phyloP scores from a whole-genome alignment of 2,329 filamentous ascomycete genomes.

The Aspergillus fructus region DNA sequence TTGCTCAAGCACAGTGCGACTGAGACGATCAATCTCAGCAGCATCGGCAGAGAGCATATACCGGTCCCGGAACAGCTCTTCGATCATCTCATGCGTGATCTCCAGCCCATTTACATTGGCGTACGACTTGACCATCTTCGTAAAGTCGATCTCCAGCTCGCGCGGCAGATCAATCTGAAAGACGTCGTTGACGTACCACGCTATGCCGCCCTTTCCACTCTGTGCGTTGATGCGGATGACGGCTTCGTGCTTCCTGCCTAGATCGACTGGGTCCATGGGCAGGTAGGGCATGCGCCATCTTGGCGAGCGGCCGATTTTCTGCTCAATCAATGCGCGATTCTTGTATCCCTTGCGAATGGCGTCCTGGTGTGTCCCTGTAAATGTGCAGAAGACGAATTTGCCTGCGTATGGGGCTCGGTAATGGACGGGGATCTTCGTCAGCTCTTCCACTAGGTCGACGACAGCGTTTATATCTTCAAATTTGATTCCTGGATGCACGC shows the following conservation, averaged over 20 bases:
- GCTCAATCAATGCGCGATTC: constrained; percentile 62
- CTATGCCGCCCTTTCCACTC: constrained; percentile 88
- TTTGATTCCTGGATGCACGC: constrained; percentile 79
- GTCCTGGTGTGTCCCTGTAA: constrained; percentile 90
- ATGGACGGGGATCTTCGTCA: constrained; percentile 93
- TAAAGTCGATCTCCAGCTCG: constrained; percentile 88
- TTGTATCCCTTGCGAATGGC: constrained; percentile 88
- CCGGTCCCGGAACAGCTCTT: no score
- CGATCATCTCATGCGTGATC: no score
- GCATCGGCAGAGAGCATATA: no score
- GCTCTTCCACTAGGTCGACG: constrained; percentile 85
- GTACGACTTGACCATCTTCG: constrained; percentile 62
- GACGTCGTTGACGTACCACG: constrained; percentile 88
- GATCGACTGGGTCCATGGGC: constrained; percentile 87
- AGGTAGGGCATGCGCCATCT: constrained; percentile 87
- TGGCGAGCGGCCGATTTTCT: constrained; percentile 45
- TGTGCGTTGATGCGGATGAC: constrained; percentile 98
- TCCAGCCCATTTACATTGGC: no score
- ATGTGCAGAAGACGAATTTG: constrained; percentile 83
- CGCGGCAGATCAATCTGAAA: constrained; percentile 90
- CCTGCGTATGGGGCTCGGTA: constrained; percentile 87
- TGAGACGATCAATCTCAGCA: no score
- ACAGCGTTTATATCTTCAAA: constrained; percentile 85
- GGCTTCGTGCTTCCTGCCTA: constrained; percentile 92
- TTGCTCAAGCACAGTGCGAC: no score